Percentiles rank a stretch among this genome's conserved stretches.
Conservation (phyloP, 2,329 filamentous ascomycete genomes). For the Sporothrix dimorphospora region DNA sequence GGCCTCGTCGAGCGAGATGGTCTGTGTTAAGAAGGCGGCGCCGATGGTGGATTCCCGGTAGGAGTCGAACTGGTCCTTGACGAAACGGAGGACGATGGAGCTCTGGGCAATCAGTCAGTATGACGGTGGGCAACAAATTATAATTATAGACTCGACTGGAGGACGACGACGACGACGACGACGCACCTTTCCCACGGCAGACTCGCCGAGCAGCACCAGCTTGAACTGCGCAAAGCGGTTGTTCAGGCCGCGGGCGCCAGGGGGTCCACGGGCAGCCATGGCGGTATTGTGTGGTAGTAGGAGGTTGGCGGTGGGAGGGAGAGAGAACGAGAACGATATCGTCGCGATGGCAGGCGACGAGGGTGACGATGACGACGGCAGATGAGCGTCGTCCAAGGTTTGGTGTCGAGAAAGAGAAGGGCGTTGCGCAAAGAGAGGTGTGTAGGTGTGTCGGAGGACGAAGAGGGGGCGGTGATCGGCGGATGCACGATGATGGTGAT, state of each 20-base stretch:
- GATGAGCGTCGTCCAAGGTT: neutral
- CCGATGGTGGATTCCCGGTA: conserved; percentile 98
- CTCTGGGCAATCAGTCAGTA: conserved; percentile 60
- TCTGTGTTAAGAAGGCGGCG: conserved; percentile 98
- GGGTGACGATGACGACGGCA: neutral
- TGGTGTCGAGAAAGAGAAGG: neutral
- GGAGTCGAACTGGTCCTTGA: conserved; percentile 99
- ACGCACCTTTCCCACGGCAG: conserved; percentile 92
- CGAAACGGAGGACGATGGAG: conserved; percentile 95
- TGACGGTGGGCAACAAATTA: neutral
- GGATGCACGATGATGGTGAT: conserved; percentile 1
- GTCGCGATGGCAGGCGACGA: conserved; percentile 2
- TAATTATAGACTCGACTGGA: neutral
- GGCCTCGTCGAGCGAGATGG: conserved; percentile 95
- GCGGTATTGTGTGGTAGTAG: neutral
- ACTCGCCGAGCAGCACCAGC: conserved; percentile 95
- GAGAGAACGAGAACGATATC: neutral
- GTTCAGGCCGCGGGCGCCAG: conserved; percentile 66
- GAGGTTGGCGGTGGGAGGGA: neutral
- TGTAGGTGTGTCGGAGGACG: neutral
- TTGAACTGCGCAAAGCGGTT: conserved; percentile 98
- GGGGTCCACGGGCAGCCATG: conserved; percentile 82
- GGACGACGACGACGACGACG: conserved; percentile 31
- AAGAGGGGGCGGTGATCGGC: neutral
- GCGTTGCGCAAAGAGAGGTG: neutral